Percentiles rank a stretch among this genome's conserved stretches.
Conservation (phyloP, 371 early-diverging fungal genomes). For the Mortierella sp. region DNA sequence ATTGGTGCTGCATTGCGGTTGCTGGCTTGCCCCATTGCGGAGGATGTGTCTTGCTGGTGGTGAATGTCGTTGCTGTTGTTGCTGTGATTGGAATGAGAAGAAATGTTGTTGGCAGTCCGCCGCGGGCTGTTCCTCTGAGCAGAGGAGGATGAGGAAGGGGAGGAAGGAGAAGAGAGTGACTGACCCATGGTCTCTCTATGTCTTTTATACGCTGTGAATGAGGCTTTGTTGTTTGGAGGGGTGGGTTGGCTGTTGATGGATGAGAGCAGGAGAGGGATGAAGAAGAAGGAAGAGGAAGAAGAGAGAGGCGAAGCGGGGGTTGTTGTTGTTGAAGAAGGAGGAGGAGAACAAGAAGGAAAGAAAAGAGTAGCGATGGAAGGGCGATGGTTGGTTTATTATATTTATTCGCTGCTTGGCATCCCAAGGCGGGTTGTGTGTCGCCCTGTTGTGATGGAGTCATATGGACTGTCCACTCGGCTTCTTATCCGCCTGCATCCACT, state of each 20-base stretch:
- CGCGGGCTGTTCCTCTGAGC: constrained; percentile 16
- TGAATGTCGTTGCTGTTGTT: neutral
- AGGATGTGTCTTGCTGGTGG: neutral
- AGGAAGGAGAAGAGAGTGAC: constrained; percentile 33
- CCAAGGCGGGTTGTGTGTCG: too few relatives aligned
- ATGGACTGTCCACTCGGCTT: neutral
- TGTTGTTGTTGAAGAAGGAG: neutral
- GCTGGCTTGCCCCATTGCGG: neutral
- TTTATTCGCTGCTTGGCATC: too few relatives aligned
- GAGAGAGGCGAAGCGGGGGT: neutral
- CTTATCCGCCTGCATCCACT: too few relatives aligned
- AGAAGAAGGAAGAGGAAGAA: neutral
- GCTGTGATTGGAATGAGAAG: neutral
- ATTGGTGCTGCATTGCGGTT: neutral
- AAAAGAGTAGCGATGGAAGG: neutral
- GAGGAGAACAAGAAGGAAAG: neutral
- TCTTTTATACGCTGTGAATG: neutral
- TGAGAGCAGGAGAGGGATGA: neutral
- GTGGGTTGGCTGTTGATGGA: constrained; percentile 1
- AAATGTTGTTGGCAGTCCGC: neutral
- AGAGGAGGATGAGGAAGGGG: constrained; percentile 25
- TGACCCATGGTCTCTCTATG: constrained; percentile 43
- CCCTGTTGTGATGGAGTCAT: neutral
- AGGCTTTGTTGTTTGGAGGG: neutral
- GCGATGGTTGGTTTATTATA: too few relatives aligned